Evolutionary conservation across 1,284 basidiomycete species (phyloP).

Genomic region (Bjerkandera adusta): DNA sequence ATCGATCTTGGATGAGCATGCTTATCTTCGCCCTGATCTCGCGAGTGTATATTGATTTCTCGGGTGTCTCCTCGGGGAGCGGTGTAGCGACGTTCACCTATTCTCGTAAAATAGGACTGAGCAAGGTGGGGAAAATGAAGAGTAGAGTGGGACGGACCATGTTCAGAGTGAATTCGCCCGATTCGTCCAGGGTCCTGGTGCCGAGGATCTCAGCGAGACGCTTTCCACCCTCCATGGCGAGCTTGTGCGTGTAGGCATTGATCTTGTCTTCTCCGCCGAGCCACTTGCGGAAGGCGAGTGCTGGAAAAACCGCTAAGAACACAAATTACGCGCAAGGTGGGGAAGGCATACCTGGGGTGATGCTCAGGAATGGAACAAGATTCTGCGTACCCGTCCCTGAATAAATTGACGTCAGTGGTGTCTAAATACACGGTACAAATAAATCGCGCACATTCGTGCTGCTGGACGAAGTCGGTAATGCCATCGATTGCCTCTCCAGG

Average conservation of each 20-base stretch:
- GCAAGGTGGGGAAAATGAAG: neutral
- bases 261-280: constrained; percentile 84
- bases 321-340: neutral
- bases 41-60: constrained; percentile 17
- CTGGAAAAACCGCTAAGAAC: constrained; percentile 33
- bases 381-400: constrained; percentile 76
- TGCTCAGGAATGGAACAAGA: constrained; percentile 49
- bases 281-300: constrained; percentile 76
- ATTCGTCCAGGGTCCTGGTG: constrained; percentile 63
- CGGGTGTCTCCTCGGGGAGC: constrained; percentile 21
- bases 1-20: constrained; percentile 32
- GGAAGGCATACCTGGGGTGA: constrained; percentile 46
- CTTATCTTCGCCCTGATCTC: constrained; percentile 28
- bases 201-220: constrained; percentile 62
- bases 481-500: constrained; percentile 17
- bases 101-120: neutral
- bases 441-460: constrained; percentile 54
- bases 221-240: constrained; percentile 74
- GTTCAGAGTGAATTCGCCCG: constrained; percentile 59
- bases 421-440: neutral
- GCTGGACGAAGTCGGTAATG: constrained; percentile 48
- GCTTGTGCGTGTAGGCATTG: constrained; percentile 69
- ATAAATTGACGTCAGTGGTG: neutral
- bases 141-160: constrained; percentile 52
- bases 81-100: constrained; percentile 25